Conservation (phyloP, 352 stramenopile species). For the Hyaloperonospora arabidopsidis region DNA sequence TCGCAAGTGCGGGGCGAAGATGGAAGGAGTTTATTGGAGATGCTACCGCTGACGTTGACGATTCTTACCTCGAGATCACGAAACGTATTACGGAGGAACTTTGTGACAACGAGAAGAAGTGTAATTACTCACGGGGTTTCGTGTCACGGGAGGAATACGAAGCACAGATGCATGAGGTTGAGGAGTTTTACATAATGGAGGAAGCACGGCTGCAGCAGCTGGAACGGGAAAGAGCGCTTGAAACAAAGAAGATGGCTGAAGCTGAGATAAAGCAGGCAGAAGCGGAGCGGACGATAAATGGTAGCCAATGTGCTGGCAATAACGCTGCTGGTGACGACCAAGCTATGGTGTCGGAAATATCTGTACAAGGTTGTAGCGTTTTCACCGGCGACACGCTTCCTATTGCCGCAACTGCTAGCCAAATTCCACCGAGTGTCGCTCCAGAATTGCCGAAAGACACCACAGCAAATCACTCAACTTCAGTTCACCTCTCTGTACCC, state of each 20-base stretch:
- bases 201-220: slow-evolving; percentile 29
- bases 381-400: neutral
- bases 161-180: slow-evolving; percentile 27
- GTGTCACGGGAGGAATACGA: slow-evolving; percentile 45
- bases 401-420: neutral
- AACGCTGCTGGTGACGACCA: slow-evolving; percentile 2
- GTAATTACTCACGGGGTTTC: slow-evolving; percentile 52
- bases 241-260: slow-evolving; percentile 24
- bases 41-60: slow-evolving; percentile 42
- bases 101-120: slow-evolving; percentile 30
- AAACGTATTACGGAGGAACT: slow-evolving; percentile 45
- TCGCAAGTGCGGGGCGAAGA: slow-evolving; percentile 30
- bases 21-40: slow-evolving; percentile 64
- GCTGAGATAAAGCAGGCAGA: slow-evolving; percentile 8
- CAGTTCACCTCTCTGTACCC: neutral
- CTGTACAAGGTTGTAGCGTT: slow-evolving; percentile 2
- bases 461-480: no score
- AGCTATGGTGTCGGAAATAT: neutral
- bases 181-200: slow-evolving; percentile 28
- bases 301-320: neutral
- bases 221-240: slow-evolving; percentile 20
- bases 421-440: neutral
- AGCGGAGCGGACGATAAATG: slow-evolving; percentile 6
- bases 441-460: neutral
- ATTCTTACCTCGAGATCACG: slow-evolving; percentile 39